These are phyloP conservation scores for Komagataella pseudopastoris DNA, from an alignment of 805 yeast genomes.

Conservation along the genomic window DNA sequence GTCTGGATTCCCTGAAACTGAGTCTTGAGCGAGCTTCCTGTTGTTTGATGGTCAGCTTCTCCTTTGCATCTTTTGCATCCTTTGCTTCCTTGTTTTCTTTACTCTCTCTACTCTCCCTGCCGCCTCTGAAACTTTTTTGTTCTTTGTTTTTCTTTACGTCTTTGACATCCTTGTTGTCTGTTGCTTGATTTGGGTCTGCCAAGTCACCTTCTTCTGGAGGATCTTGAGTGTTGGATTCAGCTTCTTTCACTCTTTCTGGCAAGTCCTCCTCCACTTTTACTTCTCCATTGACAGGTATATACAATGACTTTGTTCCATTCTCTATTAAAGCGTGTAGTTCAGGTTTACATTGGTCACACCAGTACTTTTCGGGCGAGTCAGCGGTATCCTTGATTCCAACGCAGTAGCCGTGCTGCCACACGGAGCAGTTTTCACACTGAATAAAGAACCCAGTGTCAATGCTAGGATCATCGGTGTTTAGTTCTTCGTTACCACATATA, in stretches of 20 bases:
- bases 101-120: neutral
- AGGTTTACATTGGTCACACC: constrained; percentile 89
- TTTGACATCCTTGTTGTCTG: neutral
- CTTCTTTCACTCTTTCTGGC: neutral
- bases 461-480: constrained; percentile 11
- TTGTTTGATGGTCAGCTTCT: constrained; percentile 10
- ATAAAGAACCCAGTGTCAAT: constrained; percentile 50
- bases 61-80: neutral
- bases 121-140: neutral
- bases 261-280: constrained; percentile 13
- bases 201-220: neutral
- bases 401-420: constrained; percentile 97
- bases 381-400: constrained; percentile 70
- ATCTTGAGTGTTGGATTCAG: constrained; percentile 5
- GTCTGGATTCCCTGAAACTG: constrained; percentile 11
- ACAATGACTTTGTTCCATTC: constrained; percentile 32
- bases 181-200: neutral
- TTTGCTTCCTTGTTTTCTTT: neutral
- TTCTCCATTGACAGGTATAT: constrained; percentile 27
- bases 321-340: constrained; percentile 52
- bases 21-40: constrained; percentile 8
- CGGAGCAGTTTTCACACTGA: constrained; percentile 83
- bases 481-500: constrained; percentile 38
- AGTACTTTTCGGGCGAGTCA: constrained; percentile 83
- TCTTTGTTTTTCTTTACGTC: neutral